Conservation (phyloP, 345 rosid species). For the Cardamine chenopodiifolia region DNA sequence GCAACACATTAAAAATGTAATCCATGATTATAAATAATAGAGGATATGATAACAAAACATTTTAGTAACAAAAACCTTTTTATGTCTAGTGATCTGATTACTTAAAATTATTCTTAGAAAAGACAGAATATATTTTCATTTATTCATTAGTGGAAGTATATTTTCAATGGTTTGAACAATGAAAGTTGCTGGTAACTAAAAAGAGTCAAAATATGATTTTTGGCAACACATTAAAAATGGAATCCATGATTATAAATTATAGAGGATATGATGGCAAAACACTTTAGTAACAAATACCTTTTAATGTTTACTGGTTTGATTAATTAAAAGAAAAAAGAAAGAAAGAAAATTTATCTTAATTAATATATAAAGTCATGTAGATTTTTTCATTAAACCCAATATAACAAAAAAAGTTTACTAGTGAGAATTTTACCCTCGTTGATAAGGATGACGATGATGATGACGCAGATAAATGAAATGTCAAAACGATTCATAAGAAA, state of each 20-base stretch:
- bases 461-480: neutral
- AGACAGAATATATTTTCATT: no score
- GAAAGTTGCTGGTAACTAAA: neutral
- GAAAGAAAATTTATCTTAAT: neutral
- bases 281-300: neutral
- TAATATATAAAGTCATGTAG: neutral
- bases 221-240: neutral
- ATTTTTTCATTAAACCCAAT: neutral
- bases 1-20: no score
- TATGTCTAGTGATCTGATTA: no score
- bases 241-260: neutral
- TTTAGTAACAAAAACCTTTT: no score
- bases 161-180: no score
- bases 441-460: constrained; percentile 13
- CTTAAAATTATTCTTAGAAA: no score
- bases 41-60: no score
- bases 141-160: no score
- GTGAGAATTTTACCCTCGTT: neutral
- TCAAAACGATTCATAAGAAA: no score
- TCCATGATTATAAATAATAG: no score
- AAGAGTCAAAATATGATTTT: neutral
- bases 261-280: neutral
- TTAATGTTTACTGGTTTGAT: neutral
- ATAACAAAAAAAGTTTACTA: no score
- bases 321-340: no score